Evolutionary conservation across 2,329 filamentous ascomycete genomes (phyloP).

Genomic region (Aspergillus sergii): DNA sequence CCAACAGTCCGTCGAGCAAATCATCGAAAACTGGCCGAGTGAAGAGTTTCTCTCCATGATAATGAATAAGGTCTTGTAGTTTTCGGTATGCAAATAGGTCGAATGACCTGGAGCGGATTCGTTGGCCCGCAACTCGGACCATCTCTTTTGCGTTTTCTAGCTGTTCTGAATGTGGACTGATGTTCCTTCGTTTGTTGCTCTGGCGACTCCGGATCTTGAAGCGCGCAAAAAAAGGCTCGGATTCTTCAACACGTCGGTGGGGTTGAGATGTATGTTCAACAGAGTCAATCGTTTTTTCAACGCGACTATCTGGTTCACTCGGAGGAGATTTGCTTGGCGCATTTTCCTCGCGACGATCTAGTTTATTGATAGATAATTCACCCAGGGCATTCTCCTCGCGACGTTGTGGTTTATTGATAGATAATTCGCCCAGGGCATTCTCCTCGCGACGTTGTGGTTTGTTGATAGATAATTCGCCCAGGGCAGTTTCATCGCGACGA

Average conservation of each 20-base stretch:
- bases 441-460: not conserved
- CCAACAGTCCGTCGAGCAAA: not conserved
- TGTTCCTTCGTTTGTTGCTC: not conserved
- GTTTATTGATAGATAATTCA: not conserved
- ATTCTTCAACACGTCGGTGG: not conserved
- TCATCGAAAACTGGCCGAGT: not conserved
- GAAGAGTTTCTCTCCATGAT: not conserved
- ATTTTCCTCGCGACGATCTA: not conserved
- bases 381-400: not conserved
- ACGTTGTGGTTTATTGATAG: not conserved
- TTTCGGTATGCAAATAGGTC: slow-evolving; percentile 48
- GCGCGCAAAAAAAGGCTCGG: not conserved
- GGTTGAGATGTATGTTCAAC: not conserved
- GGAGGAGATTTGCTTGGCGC: not conserved
- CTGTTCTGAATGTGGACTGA: not conserved
- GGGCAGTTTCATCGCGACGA: not conserved
- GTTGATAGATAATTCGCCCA: not conserved
- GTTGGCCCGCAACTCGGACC: not conserved
- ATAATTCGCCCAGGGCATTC: not conserved
- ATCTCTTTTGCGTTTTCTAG: not conserved
- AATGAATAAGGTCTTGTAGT: slow-evolving; percentile 42
- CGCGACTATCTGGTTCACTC: not conserved
- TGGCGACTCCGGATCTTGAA: not conserved
- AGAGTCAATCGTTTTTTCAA: not conserved
- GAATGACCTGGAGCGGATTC: slow-evolving; percentile 39